Percentiles rank a stretch among this genome's conserved stretches.
phyloP scores from a whole-genome alignment of 2,329 filamentous ascomycete species.

The Sclerotinia subarctica region DNA sequence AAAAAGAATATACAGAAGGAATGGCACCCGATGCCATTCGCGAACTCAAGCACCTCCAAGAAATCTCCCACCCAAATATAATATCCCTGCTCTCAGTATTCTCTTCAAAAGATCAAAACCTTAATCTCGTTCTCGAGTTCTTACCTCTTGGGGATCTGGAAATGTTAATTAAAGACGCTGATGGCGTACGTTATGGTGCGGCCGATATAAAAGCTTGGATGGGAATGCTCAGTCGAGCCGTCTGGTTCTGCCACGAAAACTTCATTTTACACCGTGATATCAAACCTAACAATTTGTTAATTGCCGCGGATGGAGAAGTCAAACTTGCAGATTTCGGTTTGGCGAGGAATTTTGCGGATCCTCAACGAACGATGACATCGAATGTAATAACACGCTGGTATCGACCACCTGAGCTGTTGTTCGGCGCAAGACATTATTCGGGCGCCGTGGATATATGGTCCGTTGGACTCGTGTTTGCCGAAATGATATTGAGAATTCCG shows the following conservation, averaged over 20 bases:
- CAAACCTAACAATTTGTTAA: constrained; percentile 97
- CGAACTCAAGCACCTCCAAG: constrained; percentile 92
- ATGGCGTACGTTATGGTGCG: constrained; percentile 73
- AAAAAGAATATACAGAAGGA: constrained; percentile 83
- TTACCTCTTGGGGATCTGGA: constrained; percentile 92
- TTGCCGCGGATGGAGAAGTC: constrained; percentile 87
- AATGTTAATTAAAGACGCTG: constrained; percentile 84
- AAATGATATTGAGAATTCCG: constrained; percentile 77
- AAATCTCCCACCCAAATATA: constrained; percentile 92
- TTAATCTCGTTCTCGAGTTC: constrained; percentile 93
- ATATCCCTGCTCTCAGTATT: constrained; percentile 91
- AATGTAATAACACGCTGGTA: constrained; percentile 98
- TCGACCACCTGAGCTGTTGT: constrained; percentile 88
- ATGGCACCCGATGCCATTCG: constrained; percentile 92
- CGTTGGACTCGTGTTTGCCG: constrained; percentile 87
- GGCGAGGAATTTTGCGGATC: constrained; percentile 84
- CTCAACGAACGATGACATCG: constrained; percentile 82
- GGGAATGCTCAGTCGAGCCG: constrained; percentile 88
- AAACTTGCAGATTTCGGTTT: constrained; percentile 98
- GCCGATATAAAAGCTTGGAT: constrained; percentile 98
- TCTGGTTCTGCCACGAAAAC: constrained; percentile 97
- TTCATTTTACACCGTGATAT: constrained; percentile 95
- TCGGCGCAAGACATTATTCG: constrained; percentile 83
- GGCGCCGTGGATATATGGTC: constrained; percentile 94
- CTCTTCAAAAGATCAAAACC: constrained; percentile 92